phyloP scores from a whole-genome alignment of 2,329 filamentous ascomycete genomes.

The Epichloe hybrida region DNA sequence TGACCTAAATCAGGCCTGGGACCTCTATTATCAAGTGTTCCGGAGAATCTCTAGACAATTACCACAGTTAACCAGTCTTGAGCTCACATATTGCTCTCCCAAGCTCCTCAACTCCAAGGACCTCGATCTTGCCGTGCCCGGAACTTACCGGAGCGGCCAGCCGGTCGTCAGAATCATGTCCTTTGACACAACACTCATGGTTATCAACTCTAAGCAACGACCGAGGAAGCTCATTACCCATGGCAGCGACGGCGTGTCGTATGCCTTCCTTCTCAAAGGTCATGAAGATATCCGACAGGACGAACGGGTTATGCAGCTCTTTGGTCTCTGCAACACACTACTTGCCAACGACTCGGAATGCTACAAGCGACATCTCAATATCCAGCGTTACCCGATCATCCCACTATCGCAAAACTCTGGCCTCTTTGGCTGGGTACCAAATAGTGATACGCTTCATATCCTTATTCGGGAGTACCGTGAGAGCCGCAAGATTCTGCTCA shows the following conservation, averaged over 20 bases:
- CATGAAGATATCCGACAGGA: constrained; percentile 99
- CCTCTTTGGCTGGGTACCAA: constrained; percentile 89
- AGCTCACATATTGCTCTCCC: constrained; percentile 93
- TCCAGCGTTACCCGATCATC: constrained; percentile 93
- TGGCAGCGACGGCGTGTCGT: constrained; percentile 78
- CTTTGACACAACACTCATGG: constrained; percentile 79
- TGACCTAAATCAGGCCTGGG: constrained; percentile 96
- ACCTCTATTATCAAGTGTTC: constrained; percentile 98
- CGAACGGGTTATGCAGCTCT: constrained; percentile 98
- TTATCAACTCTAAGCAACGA: constrained; percentile 94
- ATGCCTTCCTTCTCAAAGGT: constrained; percentile 90
- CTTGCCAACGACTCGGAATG: constrained; percentile 88
- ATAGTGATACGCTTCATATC: constrained; percentile 93
- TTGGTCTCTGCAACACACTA: constrained; percentile 92
- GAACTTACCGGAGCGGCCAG: constrained; percentile 70
- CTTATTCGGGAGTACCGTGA: constrained; percentile 96
- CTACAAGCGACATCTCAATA: constrained; percentile 93
- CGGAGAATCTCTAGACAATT: constrained; percentile 86
- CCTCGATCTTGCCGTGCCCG: constrained; percentile 87
- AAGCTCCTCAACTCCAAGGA: constrained; percentile 76
- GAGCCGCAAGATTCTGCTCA: constrained; percentile 90
- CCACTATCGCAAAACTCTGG: constrained; percentile 93
- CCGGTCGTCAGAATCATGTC: constrained; percentile 74
- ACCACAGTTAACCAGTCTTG: constrained; percentile 81
- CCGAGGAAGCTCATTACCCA: constrained; percentile 78